Base-by-base conservation (phyloP, 306 rosid genomes). In the Potentilla sterilis region DNA sequence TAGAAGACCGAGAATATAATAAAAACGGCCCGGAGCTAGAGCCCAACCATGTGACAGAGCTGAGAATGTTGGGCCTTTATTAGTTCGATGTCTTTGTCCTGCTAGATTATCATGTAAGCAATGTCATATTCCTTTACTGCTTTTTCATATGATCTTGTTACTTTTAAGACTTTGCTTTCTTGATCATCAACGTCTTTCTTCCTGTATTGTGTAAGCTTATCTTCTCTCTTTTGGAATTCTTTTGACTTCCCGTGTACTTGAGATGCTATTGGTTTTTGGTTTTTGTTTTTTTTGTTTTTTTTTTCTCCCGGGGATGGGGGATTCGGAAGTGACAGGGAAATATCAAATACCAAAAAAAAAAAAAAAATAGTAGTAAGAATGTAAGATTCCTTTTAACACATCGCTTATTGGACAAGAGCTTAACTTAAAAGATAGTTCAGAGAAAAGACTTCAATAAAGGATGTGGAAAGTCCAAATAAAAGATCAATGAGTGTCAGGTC, bases 61-160 rank as follows among this genome's bases (percentile, higher is more conserved):
- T 96, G 51, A 92, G 88, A 86, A 90, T 96, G 97, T 85, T 96
- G 84, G 99, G 98, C 78, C 99, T 96, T 69, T 96, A 86, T 84
- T 96, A 85, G 84, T 69, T 85, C 86, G 82, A 81, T 67, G 73
- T 62, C 40, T 70, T 28, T 19, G n/a, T 77, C 73, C 54, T 63
- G 52, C 54, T 80, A 35, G 75, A 51, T 75, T 47, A 42, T 69
- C 58, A 46, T 80, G 85, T 78, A 80, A 73, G 81, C 35, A 47
- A 2, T 75, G 43, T 54, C 28, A 61, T 57, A 42, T 55, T 55
- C 64, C 54, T 62, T 28, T 6, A 12, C 59, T 47, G 21, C 70
- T 9, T 44, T 67, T 14, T 54, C 9, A 9, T 43, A 52, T 32
- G 19, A 37, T 61, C 14, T 72, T 72, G 22, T 24, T 8, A 48